Base-by-base conservation (phyloP, 108 stramenopile genomes). In the Pseudonitzschia pungens region DNA sequence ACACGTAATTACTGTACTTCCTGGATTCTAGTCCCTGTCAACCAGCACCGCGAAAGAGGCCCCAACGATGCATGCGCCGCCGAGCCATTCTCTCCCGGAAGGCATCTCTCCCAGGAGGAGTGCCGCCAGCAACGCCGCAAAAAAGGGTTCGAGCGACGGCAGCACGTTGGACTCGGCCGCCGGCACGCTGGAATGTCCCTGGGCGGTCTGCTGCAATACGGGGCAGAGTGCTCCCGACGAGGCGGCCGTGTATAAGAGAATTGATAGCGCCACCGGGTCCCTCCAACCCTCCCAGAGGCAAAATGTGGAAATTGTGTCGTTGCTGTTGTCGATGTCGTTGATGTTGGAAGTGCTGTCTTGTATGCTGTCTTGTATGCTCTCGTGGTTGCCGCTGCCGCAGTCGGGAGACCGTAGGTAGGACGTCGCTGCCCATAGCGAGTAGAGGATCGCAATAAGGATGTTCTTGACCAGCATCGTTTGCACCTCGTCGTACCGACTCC, bases 91-190 rank as follows among this genome's bases (percentile, higher is more conserved):
- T 31, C 70, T 48, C 18, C 57, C 6, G 7, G 84, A 81, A 63
- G 80, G 73, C n/a, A 73, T 64, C 65, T 89, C 88, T 21, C 82
- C 80, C 66, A 86, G 59, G 26, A 86, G 65, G 1, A 81, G 3
- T 18, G 71, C 69, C 14, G 77, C 85, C 50, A 82, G 81, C 4
- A 83, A 64, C 0, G 84, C 82, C 43, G 86, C 77, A 79, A 89
- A 89, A 1, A 86, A 66, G 4, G 85, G 82, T 65, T 86, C 88
- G 68, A 85, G 58, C 42, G 77, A 79, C 0, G 86, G 75, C 42
- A 86, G 84, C 15, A 89, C 82, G 70, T 89, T 89, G 43, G 88
- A 84, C 65, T 86, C 88, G 36, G 81, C 80, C 6, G 88, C 88
- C 29, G 58, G 41, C 21, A 74, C 21, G 66, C 69, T 41, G 22